These are phyloP conservation scores for Heliamphora exappendiculata DNA, from an alignment of 148 eudicot species.

Conservation along the genomic window DNA sequence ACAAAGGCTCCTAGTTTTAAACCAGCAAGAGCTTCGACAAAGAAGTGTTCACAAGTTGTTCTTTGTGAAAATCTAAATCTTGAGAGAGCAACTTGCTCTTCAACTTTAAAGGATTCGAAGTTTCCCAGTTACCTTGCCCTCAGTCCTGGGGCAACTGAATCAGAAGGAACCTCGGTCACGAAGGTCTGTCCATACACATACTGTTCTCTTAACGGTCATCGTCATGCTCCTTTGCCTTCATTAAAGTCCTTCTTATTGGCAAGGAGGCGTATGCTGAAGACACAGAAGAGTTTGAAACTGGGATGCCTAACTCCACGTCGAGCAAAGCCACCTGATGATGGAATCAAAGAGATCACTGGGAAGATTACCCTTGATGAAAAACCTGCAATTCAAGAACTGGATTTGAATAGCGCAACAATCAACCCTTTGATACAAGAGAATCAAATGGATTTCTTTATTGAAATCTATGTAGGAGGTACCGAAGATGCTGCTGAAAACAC, in stretches of 20 bases:
- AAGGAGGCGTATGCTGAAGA: constrained; percentile 46
- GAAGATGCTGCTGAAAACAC: constrained; percentile 4
- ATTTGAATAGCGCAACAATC: neutral
- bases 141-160: constrained; percentile 56
- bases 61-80: constrained; percentile 38
- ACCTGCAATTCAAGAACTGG: constrained; percentile 9
- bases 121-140: constrained; percentile 59
- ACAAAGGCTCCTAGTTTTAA: constrained; percentile 68
- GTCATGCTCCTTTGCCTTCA: constrained; percentile 47
- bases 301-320: constrained; percentile 41
- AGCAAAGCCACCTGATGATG: constrained; percentile 17
- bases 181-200: constrained; percentile 75
- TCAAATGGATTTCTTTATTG: constrained; percentile 39
- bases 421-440: constrained; percentile 15
- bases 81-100: constrained; percentile 66
- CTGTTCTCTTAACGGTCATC: constrained; percentile 86
- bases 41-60: constrained; percentile 32
- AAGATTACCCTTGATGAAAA: constrained; percentile 1
- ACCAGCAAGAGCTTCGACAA: constrained; percentile 36
- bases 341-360: neutral
- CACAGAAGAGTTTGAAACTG: constrained; percentile 32
- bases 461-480: constrained; percentile 27
- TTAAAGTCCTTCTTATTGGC: constrained; percentile 58
- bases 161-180: constrained; percentile 56
- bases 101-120: constrained; percentile 68